Conservation (phyloP, 352 stramenopile species). For the Thraustochytrium striatum region DNA sequence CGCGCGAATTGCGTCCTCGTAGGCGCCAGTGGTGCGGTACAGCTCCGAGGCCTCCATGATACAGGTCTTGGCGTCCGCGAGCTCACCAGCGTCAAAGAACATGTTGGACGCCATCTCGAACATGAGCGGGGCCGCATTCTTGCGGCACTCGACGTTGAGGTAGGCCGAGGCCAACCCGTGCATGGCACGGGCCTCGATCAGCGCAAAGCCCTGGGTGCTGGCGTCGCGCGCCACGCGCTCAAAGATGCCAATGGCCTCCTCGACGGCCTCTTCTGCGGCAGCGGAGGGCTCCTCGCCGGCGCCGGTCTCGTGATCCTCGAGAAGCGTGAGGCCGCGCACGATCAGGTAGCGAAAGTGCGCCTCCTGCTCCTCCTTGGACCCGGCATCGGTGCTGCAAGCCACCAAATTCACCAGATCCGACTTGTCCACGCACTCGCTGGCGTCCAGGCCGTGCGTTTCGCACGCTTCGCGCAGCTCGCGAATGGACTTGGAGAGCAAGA, state of each 20-base stretch:
- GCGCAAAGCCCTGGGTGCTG: background rate
- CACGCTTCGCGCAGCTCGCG: slow-evolving; percentile 19
- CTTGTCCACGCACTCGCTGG: slow-evolving; percentile 21
- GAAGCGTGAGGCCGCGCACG: slow-evolving; percentile 9
- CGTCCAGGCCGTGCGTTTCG: slow-evolving; percentile 30
- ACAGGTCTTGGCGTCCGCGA: slow-evolving; percentile 28
- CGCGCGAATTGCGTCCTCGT: slow-evolving; percentile 39
- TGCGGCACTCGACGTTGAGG: slow-evolving; percentile 8
- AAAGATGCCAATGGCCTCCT: slow-evolving; percentile 41
- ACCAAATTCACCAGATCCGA: slow-evolving; percentile 31
- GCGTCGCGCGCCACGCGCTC: slow-evolving; percentile 43
- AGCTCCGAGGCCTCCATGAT: slow-evolving; percentile 41
- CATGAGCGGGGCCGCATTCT: slow-evolving; percentile 32
- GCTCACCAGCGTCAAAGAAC: slow-evolving; percentile 40
- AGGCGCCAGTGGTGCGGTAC: background rate
- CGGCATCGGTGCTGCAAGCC: background rate
- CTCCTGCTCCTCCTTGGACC: slow-evolving; percentile 3
- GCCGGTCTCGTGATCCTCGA: slow-evolving; percentile 13
- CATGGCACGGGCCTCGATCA: slow-evolving; percentile 39
- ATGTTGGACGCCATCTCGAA: slow-evolving; percentile 44
- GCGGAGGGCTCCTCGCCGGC: background rate
- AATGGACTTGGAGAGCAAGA: slow-evolving; percentile 23
- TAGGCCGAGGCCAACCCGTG: slow-evolving; percentile 42
- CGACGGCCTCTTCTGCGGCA: background rate
- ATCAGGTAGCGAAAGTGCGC: slow-evolving; percentile 38